These are phyloP conservation scores for Lathyrus aphaca DNA, from an alignment of 306 rosid species.

Conservation along the genomic window DNA sequence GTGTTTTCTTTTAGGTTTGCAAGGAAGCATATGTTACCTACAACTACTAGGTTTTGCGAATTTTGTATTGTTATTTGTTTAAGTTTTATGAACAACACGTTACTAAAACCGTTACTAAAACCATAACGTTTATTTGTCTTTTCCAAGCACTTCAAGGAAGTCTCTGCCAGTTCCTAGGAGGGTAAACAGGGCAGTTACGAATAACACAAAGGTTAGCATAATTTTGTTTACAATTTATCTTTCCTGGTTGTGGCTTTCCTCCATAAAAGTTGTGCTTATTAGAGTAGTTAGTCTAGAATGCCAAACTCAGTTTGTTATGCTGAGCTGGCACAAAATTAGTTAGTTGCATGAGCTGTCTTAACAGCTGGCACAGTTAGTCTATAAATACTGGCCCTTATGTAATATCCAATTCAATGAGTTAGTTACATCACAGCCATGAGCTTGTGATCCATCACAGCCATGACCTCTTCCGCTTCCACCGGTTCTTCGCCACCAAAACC, in stretches of 20 bases:
- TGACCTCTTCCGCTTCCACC: too few relatives aligned
- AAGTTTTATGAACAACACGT: constrained; percentile 32
- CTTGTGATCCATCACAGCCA: too few relatives aligned
- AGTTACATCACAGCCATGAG: too few relatives aligned
- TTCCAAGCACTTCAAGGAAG: constrained; percentile 56
- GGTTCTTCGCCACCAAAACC: too few relatives aligned
- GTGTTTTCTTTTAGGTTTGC: constrained; percentile 48
- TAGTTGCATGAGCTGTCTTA: too few relatives aligned
- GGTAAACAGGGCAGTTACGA: constrained; percentile 48
- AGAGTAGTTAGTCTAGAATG: too few relatives aligned
- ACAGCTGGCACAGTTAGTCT: too few relatives aligned
- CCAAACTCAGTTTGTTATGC: too few relatives aligned
- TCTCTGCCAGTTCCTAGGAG: constrained; percentile 69
- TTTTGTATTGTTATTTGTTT: constrained; percentile 15
- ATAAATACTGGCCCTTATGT: too few relatives aligned
- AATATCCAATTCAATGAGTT: too few relatives aligned
- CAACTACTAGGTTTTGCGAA: constrained; percentile 59
- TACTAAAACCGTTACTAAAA: constrained; percentile 35
- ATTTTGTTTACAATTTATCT: constrained; percentile 9
- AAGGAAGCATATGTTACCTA: constrained; percentile 48
- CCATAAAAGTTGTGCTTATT: constrained; percentile 8
- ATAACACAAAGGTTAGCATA: constrained; percentile 54
- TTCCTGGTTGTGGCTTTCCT: neutral
- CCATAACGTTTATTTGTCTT: constrained; percentile 36
- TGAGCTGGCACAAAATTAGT: too few relatives aligned